phyloP scores from a whole-genome alignment of 768 basidiomycete species.

The Leccinum boreale region DNA sequence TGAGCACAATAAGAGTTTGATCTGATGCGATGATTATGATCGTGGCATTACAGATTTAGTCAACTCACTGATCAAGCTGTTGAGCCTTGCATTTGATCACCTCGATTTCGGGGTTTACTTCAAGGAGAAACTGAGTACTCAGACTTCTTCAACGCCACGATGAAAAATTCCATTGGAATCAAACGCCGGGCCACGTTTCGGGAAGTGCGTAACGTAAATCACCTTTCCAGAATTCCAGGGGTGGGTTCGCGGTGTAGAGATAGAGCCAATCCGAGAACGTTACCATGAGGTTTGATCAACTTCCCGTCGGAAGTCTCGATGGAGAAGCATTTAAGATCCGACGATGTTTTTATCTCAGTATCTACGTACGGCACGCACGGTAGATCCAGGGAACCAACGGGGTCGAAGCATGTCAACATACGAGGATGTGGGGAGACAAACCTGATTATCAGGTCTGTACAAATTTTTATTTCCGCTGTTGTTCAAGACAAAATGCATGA shows the following conservation, averaged over 20 bases:
- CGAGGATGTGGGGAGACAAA: neutral
- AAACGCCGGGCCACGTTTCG: conserved; percentile 1
- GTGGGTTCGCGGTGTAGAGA: neutral
- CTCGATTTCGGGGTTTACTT: neutral
- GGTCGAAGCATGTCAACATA: neutral
- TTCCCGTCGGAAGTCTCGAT: neutral
- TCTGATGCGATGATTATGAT: neutral
- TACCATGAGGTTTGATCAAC: neutral
- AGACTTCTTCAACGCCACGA: neutral
- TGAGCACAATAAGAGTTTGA: neutral
- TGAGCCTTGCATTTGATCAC: neutral
- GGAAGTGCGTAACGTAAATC: conserved; percentile 4
- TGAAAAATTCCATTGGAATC: conserved; percentile 11
- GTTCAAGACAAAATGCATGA: neutral
- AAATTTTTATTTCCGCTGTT: conserved; percentile 1
- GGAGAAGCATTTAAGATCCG: neutral
- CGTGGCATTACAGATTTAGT: neutral
- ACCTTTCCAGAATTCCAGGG: neutral
- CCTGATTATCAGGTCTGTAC: neutral
- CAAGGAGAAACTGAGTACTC: neutral
- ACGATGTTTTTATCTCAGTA: neutral
- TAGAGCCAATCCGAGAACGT: neutral
- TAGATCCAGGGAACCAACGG: neutral
- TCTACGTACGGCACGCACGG: neutral
- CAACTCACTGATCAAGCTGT: neutral